Evolutionary conservation across 495 filamentous ascomycete species (phyloP), one percentile per base, ranked within the genome.

Genomic region (Lentithecium fluviatile): DNA sequence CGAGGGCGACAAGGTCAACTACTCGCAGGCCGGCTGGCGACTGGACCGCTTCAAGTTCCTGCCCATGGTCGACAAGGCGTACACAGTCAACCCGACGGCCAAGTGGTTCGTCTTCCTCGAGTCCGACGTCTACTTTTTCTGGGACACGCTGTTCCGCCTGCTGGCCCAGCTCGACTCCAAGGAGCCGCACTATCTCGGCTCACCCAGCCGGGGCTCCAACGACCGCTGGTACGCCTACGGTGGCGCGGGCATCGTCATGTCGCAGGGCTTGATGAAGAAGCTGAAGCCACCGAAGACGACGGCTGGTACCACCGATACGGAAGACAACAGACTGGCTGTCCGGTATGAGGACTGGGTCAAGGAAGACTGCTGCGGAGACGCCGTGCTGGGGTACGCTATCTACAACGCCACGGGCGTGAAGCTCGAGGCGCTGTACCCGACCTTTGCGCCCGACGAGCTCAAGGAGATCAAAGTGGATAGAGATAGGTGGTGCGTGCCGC

Each of bases 41-140:
- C 56, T 64, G 1, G 60, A 68, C 49, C 48, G 50, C 19, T 64
- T 60, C 47, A 67, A 67, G 45, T 67, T 64, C 40, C 51, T 67
- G 51, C 65, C 65, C 50, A 67, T 67, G 65, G 60, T 67, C 42
- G 65, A 67, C 24, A 60, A 67, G 55, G 65, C 60, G 11, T 60
- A 67, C 60, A 29, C 20, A 21, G 19, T 52, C 19, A 54, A 56
- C 20, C 60, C 60, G 8, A 46, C 42, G 26, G 65, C 65, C 7
- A 63, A 56, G 34, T 67, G 60, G 65, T 67, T 63, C 46, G 56
- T 64, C 45, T 67, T 67, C 55, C 42, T 67, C 11, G 65, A 67
- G 32, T 45, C 50, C 0, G 65, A 67, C 46, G 55, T 60, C 5
- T 64, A 64, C 50, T 60, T 55, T 21, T 60, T 67, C 45, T 67